Base-by-base conservation (phyloP, 495 filamentous ascomycete species). In the Penicillium paradoxum region DNA sequence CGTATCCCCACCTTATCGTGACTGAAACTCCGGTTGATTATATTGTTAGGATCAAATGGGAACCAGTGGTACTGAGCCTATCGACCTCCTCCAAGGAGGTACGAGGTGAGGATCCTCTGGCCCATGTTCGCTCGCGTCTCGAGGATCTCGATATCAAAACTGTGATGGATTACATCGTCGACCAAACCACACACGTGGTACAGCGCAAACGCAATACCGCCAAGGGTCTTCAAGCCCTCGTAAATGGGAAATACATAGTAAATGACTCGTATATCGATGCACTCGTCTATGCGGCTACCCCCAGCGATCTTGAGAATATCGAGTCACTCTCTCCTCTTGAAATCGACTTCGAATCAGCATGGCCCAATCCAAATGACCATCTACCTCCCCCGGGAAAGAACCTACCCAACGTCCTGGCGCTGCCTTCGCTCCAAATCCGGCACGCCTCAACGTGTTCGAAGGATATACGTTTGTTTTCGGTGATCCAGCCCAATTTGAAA, bases 391-490 rank as follows among this genome's bases (percentile, higher is more conserved):
- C 8, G 87, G 87, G 2, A 86, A 84, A 49, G 93, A 97, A 58
- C 85, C 85, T 0, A 72, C 77, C 10, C 74, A 81, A 24, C 77
- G 86, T 41, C 81, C 83, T 0, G 62, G 74, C 0, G 75, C 81
- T 37, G 73, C 82, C 13, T 92, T 95, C 63, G 74, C 76, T 9
- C 91, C 93, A 0, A 79, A 91, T 47, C 64, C 78, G 0, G 63
- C 70, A 5, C 78, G 93, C 15, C 66, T 75, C 13, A 83, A 84
- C 37, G 70, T 98, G 8, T 97, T 98, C 55, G 82, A 89, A 24
- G 89, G 87, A 17, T 93, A 89, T 51, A 91, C 84, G 0, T 96
- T 97, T 63, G 75, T 98, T 17, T 96, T 97, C 54, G 87, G 89
- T 29, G 84, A 92, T 49, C 62, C 77, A 36, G 69, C 69, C n/a